phyloP scores from a whole-genome alignment of 208 protist genomes.

The Strigomonas culicis region DNA sequence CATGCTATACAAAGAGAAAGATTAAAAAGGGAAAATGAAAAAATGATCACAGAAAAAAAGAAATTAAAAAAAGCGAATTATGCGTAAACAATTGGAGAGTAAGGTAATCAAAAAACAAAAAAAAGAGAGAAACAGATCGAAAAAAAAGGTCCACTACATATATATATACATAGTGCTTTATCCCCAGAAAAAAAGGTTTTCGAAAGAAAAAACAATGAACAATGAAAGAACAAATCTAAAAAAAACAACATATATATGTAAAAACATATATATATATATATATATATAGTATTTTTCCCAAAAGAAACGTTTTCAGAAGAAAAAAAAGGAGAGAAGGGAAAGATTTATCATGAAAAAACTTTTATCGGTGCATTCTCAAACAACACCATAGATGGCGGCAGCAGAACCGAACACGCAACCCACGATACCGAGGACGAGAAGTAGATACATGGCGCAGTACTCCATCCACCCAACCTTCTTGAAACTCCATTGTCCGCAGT shows the following conservation, averaged over 20 bases:
- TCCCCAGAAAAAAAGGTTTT: background rate
- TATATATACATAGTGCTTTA: no score
- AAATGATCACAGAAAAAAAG: background rate
- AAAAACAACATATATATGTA: background rate
- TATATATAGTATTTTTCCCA: background rate
- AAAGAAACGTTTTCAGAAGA: background rate
- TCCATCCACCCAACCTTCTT: constrained; percentile 30
- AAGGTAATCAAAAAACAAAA: background rate
- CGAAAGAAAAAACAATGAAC: background rate
- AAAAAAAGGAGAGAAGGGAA: background rate
- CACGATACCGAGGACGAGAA: constrained; percentile 57
- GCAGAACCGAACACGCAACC: constrained; percentile 56
- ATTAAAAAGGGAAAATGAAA: background rate
- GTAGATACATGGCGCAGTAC: constrained; percentile 47
- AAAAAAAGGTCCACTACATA: background rate
- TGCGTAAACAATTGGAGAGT: background rate
- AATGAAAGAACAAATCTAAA: background rate
- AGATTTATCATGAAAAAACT: background rate
- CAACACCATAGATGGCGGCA: constrained; percentile 35
- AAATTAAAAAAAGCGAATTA: background rate
- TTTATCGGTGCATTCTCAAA: constrained; percentile 9
- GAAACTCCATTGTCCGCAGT: constrained; percentile 42
- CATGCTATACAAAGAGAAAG: background rate
- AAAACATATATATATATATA: background rate
- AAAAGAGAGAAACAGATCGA: background rate